Evolutionary conservation across 2,329 filamentous ascomycete species (phyloP).

Genomic region (Scytalidium lignicola): DNA sequence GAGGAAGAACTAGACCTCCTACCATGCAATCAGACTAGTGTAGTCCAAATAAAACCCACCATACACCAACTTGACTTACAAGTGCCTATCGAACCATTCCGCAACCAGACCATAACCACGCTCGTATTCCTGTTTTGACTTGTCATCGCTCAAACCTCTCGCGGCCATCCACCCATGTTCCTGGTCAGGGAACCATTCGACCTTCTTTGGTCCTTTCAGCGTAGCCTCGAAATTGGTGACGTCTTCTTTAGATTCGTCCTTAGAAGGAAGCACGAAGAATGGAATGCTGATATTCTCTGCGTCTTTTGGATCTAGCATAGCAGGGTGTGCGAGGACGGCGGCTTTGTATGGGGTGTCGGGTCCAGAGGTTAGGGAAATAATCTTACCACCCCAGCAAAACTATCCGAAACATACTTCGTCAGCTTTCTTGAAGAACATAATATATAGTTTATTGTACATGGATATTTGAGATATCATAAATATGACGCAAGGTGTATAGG

Average conservation of each 20-base stretch:
- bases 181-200: slow-evolving; percentile 46
- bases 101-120: slow-evolving; percentile 42
- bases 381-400: slow-evolving; percentile 30
- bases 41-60: no score
- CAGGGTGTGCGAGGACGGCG: slow-evolving; percentile 5
- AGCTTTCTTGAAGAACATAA: slow-evolving; percentile 35
- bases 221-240: slow-evolving; percentile 39
- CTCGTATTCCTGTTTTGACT: slow-evolving; percentile 41
- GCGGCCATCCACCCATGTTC: slow-evolving; percentile 58
- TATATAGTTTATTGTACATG: no score
- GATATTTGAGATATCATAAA: no score
- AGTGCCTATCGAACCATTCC: slow-evolving; percentile 37
- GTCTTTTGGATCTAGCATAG: slow-evolving; percentile 25
- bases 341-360: slow-evolving; percentile 5
- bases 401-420: slow-evolving; percentile 13
- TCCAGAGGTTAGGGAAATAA: slow-evolving; percentile 18
- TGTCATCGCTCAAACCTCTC: slow-evolving; percentile 37
- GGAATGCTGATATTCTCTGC: slow-evolving; percentile 37
- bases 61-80: slow-evolving; percentile 19
- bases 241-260: slow-evolving; percentile 38
- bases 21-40: no score
- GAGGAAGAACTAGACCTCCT: not conserved
- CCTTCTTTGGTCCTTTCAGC: slow-evolving; percentile 36
- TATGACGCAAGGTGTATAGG: not conserved
- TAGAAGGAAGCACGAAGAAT: slow-evolving; percentile 41